Percentiles rank a stretch among this genome's conserved stretches.
These are phyloP conservation scores for Diaporthe batatas DNA, from an alignment of 2,329 filamentous ascomycete genomes.

Conservation along the genomic window DNA sequence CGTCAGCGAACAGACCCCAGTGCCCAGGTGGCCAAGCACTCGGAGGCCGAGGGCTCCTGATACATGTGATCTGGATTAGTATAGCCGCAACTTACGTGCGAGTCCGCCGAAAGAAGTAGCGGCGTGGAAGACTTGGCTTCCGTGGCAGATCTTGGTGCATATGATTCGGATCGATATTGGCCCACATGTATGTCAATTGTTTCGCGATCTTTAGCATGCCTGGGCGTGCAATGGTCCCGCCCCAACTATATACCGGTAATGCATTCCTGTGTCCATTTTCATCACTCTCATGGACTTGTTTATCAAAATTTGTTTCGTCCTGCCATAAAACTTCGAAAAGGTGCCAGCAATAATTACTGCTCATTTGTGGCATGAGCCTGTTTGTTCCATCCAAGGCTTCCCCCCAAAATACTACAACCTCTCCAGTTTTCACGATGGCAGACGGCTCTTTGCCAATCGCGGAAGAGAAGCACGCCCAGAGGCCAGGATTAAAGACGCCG, in stretches of 20 bases:
- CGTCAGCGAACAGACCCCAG: background rate
- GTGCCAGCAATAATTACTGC: background rate
- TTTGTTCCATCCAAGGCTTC: no score
- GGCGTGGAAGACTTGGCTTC: constrained; percentile 1
- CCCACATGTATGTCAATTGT: constrained; percentile 1
- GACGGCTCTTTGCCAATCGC: background rate
- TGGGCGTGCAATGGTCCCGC: no score
- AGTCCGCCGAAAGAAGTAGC: background rate
- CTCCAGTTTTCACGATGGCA: background rate
- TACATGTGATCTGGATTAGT: background rate
- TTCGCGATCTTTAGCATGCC: background rate
- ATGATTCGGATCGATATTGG: constrained; percentile 8
- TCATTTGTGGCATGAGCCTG: background rate
- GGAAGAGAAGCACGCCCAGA: background rate
- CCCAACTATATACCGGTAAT: background rate
- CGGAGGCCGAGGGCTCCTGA: constrained; percentile 24
- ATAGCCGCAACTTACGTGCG: constrained; percentile 2
- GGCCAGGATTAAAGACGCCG: background rate
- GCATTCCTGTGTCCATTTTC: no score
- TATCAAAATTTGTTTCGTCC: background rate
- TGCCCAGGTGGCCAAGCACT: background rate
- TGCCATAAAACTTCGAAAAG: background rate
- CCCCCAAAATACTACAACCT: background rate
- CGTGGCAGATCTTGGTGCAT: background rate
- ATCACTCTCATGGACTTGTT: background rate